Percentiles rank a stretch among this genome's conserved stretches.
Conservation (phyloP, 1,139 yeast genomes). For the Candida sp. region DNA sequence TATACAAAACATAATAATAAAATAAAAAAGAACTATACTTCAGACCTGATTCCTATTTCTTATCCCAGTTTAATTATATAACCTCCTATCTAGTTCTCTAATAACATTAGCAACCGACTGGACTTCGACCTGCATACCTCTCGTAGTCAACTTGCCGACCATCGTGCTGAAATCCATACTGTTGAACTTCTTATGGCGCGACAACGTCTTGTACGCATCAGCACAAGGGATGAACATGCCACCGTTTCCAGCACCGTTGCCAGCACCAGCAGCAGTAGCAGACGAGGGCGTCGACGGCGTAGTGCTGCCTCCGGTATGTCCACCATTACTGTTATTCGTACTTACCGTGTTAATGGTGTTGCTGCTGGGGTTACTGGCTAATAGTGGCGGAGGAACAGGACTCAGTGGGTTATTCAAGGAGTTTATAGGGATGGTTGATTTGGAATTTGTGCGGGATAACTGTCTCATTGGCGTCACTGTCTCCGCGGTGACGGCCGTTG, state of each 20-base stretch:
- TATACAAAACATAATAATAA: no score
- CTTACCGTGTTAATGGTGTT: no score
- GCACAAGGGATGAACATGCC: slow-evolving; percentile 79
- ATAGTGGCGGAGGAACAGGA: slow-evolving; percentile 17
- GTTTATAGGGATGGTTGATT: slow-evolving; percentile 16
- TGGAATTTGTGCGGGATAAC: slow-evolving; percentile 15
- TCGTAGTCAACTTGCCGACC: slow-evolving; percentile 76
- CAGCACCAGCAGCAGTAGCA: no score
- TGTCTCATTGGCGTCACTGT: slow-evolving; percentile 9
- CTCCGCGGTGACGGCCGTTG: slow-evolving; percentile 12
- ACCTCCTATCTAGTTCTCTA: slow-evolving; percentile 75
- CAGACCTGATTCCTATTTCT: no score
- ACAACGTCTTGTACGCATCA: slow-evolving; percentile 85
- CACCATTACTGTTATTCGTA: slow-evolving; percentile 13
- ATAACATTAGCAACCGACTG: slow-evolving; percentile 84
- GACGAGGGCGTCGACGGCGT: slow-evolving; percentile 12
- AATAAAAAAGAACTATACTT: no score
- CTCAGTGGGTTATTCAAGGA: slow-evolving; percentile 22
- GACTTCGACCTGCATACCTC: slow-evolving; percentile 90
- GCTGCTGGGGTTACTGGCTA: slow-evolving; percentile 9
- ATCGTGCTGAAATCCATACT: slow-evolving; percentile 74
- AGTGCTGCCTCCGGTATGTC: no score
- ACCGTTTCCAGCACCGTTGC: no score
- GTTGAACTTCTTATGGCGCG: slow-evolving; percentile 77
- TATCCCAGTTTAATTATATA: slow-evolving; percentile 60